A percentile compares a stretch with the other conserved stretches of the same genome.
Evolutionary conservation across 1,139 yeast species (phyloP).

Genomic region (Keqinozyma sinolaborantium): DNA sequence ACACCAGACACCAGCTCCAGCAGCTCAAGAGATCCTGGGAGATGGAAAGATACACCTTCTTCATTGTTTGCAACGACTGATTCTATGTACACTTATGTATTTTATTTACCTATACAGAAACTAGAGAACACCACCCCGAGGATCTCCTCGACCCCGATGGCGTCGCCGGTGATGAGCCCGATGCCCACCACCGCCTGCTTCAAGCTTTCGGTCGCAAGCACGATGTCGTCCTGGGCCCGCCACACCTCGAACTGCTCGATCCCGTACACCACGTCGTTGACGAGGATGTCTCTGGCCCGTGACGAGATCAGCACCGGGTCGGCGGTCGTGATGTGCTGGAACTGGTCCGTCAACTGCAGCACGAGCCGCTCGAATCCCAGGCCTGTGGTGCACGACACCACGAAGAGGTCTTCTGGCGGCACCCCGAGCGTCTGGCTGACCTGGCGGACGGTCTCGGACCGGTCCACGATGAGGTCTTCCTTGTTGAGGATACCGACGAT

Average conservation of each 20-base stretch:
- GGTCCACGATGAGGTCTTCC: conserved; percentile 47
- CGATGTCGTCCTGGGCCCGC: conserved; percentile 63
- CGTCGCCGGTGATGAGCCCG: conserved; percentile 87
- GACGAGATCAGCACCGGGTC: conserved; percentile 72
- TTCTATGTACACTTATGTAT: conserved; percentile 4
- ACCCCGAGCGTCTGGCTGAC: not conserved
- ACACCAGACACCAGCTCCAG: conserved; percentile 46
- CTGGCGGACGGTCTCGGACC: conserved; percentile 2
- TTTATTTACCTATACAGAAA: conserved; percentile 88
- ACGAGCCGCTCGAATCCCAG: conserved; percentile 51
- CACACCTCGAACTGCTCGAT: conserved; percentile 55
- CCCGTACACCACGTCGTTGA: conserved; percentile 71
- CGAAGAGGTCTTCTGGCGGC: conserved; percentile 25
- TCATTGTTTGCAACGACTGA: conserved; percentile 19
- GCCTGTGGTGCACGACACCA: conserved; percentile 62
- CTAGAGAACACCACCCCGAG: conserved; percentile 87
- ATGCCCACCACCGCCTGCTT: conserved; percentile 79
- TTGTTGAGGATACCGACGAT: conserved; percentile 55
- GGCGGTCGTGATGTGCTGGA: conserved; percentile 46
- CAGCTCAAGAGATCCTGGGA: conserved; percentile 49
- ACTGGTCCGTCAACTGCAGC: conserved; percentile 30
- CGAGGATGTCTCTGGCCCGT: conserved; percentile 70
- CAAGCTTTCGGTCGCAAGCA: conserved; percentile 76
- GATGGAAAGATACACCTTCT: conserved; percentile 40
- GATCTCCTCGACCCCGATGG: conserved; percentile 87